A percentile compares a stretch with the other conserved stretches of the same genome.
phyloP scores from a whole-genome alignment of 441 rosid species.

The Gossypium davidsonii region DNA sequence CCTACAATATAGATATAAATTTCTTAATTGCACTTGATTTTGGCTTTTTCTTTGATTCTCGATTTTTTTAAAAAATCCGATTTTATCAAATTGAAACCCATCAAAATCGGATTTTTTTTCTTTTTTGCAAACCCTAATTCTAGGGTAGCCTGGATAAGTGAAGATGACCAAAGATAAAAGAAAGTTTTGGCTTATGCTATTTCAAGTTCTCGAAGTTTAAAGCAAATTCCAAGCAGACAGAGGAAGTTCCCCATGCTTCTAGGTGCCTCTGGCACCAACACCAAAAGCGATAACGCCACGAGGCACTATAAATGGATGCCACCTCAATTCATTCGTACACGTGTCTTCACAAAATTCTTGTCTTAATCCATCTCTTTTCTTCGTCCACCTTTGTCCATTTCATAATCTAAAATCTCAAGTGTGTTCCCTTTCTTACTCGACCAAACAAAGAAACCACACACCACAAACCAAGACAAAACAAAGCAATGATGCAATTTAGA shows the following conservation, averaged over 20 bases:
- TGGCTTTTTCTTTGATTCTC: background rate
- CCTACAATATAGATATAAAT: background rate
- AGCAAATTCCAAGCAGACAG: background rate
- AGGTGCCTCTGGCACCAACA: constrained; percentile 8
- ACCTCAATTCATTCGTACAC: constrained; percentile 15
- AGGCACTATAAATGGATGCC: constrained; percentile 13
- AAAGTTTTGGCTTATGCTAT: background rate
- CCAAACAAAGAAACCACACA: background rate
- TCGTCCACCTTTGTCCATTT: constrained; percentile 3
- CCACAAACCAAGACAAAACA: background rate
- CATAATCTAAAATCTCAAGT: no score
- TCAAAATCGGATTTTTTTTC: no score
- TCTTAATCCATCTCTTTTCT: background rate
- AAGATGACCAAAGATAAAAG: background rate
- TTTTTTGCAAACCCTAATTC: background rate
- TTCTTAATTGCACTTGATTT: background rate
- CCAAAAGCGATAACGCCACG: background rate
- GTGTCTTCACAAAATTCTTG: constrained; percentile 19
- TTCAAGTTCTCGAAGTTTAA: background rate
- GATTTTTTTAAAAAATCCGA: no score
- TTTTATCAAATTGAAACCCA: no score
- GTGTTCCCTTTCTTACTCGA: background rate
- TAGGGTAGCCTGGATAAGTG: background rate
- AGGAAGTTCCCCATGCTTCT: constrained; percentile 14
- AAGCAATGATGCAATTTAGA: constrained; percentile 37